phyloP scores from a whole-genome alignment of 2,329 filamentous ascomycete genomes.

The Grosmannia penicillata region DNA sequence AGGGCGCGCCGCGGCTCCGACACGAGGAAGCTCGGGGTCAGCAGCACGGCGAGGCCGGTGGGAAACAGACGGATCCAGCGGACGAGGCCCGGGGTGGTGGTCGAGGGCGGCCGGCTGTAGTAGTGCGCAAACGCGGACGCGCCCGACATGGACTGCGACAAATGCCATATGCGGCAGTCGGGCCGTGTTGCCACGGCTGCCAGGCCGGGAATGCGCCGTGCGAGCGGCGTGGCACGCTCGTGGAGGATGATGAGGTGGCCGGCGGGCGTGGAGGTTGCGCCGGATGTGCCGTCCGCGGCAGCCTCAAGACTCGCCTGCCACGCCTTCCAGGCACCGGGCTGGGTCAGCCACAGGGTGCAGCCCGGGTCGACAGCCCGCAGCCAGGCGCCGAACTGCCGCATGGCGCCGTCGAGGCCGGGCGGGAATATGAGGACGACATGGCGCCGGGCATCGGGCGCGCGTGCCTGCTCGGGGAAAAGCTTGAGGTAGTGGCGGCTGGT shows the following conservation, averaged over 20 bases:
- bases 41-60: constrained; percentile 25
- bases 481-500: constrained; percentile 17
- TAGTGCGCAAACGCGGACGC: constrained; percentile 17
- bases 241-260: constrained; percentile 33
- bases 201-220: constrained; percentile 26
- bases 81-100: constrained; percentile 17
- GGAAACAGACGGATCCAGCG: constrained; percentile 27
- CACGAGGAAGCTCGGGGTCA: constrained; percentile 34
- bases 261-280: too few species aligned
- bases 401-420: constrained; percentile 17
- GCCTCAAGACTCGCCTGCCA: constrained; percentile 11
- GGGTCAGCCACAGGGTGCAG: constrained; percentile 27
- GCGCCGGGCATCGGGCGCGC: constrained; percentile 12
- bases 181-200: constrained; percentile 16
- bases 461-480: constrained; percentile 1
- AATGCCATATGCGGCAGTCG: constrained; percentile 22
- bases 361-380: constrained; percentile 22
- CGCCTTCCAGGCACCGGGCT: constrained; percentile 29
- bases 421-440: constrained; percentile 37
- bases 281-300: neutral
- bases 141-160: constrained; percentile 19
- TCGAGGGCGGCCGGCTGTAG: too few species aligned
- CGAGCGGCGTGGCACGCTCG: constrained; percentile 22
- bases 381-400: constrained; percentile 28
- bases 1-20: constrained; percentile 25